phyloP scores from a whole-genome alignment of 2,329 filamentous ascomycete species.

The Xylariaceae sp. region DNA sequence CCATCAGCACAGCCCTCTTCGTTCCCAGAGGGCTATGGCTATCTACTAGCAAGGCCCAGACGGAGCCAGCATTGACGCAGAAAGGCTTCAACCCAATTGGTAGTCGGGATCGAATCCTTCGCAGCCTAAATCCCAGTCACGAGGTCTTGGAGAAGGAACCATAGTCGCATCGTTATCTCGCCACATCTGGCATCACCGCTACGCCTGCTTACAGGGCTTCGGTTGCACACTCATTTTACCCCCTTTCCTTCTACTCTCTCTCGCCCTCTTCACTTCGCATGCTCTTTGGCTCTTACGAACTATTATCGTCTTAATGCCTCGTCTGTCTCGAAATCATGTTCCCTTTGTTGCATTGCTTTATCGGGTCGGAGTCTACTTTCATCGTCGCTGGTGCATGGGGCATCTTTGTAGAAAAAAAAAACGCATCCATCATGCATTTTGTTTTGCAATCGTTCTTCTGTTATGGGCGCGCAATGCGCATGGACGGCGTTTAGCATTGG shows the following conservation, averaged over 20 bases:
- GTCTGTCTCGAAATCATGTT: not conserved
- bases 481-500: not conserved
- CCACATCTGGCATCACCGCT: slow-evolving; percentile 1
- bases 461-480: not conserved
- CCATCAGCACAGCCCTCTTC: slow-evolving; percentile 34
- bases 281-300: not conserved
- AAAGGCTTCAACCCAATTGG: slow-evolving; percentile 16
- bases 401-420: slow-evolving; percentile 13
- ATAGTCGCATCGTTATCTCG: not conserved
- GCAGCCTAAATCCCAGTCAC: slow-evolving; percentile 2
- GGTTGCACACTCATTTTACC: not conserved
- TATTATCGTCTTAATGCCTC: not conserved
- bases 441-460: not conserved
- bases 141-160: not conserved
- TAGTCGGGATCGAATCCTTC: slow-evolving; percentile 5
- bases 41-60: slow-evolving; percentile 33
- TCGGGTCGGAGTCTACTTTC: not conserved
- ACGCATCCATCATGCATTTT: not conserved
- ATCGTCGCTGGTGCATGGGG: not conserved
- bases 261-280: not conserved
- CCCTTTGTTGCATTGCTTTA: not conserved
- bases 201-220: not conserved
- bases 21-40: slow-evolving; percentile 36
- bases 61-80: slow-evolving; percentile 9
- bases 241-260: not conserved